phyloP scores from a whole-genome alignment of 345 rosid species.

The Erysimum cheiranthoides region DNA sequence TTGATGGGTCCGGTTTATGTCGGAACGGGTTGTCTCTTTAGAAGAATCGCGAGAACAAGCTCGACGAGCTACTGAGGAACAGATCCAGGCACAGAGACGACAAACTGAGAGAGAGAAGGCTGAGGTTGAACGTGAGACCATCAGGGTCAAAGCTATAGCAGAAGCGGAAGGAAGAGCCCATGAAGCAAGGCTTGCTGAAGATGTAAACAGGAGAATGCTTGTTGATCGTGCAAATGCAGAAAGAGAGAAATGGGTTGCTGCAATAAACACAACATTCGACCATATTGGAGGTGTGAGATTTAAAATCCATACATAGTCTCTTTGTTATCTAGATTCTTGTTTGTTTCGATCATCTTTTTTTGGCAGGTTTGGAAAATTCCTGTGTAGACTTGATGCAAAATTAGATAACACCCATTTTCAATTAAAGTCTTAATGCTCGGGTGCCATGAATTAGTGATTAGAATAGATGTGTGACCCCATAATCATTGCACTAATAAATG shows the following conservation, averaged over 20 bases:
- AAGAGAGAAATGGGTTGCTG: slow-evolving; percentile 98
- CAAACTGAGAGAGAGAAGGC: slow-evolving; percentile 99
- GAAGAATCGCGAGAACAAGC: slow-evolving; percentile 93
- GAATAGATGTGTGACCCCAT: slow-evolving; percentile 9
- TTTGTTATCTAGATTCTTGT: not conserved
- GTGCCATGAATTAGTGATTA: slow-evolving; percentile 7
- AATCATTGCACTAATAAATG: slow-evolving; percentile 10
- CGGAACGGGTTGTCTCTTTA: slow-evolving; percentile 95
- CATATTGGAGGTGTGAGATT: slow-evolving; percentile 84
- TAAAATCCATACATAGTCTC: not conserved
- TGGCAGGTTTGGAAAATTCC: slow-evolving; percentile 12
- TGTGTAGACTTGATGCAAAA: slow-evolving; percentile 13
- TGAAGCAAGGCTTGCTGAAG: slow-evolving; percentile 97
- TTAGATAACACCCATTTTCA: not conserved
- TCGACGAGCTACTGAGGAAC: slow-evolving; percentile 96
- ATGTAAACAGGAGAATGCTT: slow-evolving; percentile 89
- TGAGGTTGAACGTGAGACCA: slow-evolving; percentile 96
- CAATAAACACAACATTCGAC: slow-evolving; percentile 92
- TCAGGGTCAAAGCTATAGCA: slow-evolving; percentile 89
- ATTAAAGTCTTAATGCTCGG: not conserved
- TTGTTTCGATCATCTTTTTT: not conserved
- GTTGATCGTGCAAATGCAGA: slow-evolving; percentile 98
- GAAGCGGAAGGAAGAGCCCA: slow-evolving; percentile 99
- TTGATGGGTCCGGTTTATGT: slow-evolving; percentile 98
- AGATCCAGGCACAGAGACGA: slow-evolving; percentile 90